Percentiles rank a stretch among this genome's conserved stretches.
These are phyloP conservation scores for Pseudomonodictys pantanalensis DNA, from an alignment of 495 filamentous ascomycete genomes.

Conservation along the genomic window DNA sequence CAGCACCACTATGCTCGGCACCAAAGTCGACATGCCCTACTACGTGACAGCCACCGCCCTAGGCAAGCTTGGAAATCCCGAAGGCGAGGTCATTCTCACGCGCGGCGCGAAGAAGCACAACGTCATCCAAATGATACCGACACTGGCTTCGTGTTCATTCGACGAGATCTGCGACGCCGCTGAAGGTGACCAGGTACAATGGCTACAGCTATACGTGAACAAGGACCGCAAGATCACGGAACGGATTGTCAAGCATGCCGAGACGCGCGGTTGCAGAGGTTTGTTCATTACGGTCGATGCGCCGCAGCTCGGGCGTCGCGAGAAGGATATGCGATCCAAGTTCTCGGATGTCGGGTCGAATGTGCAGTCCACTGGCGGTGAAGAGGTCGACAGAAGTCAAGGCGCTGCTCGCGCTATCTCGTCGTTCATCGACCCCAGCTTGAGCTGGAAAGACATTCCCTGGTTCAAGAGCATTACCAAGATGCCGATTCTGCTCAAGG, in stretches of 20 bases:
- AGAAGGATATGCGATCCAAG: slow-evolving; percentile 94
- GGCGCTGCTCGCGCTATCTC: slow-evolving; percentile 91
- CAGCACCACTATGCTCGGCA: slow-evolving; percentile 40
- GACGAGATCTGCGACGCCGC: slow-evolving; percentile 92
- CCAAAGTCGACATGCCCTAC: slow-evolving; percentile 72
- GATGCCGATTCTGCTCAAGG: slow-evolving; percentile 97
- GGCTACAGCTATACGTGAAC: slow-evolving; percentile 98
- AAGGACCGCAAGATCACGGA: slow-evolving; percentile 89
- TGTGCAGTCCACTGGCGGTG: slow-evolving; percentile 64
- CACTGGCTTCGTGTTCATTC: slow-evolving; percentile 94
- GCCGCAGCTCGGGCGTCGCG: slow-evolving; percentile 87
- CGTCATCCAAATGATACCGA: slow-evolving; percentile 95
- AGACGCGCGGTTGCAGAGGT: slow-evolving; percentile 87
- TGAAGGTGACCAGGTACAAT: slow-evolving; percentile 79
- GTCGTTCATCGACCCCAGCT: slow-evolving; percentile 87
- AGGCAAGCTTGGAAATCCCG: slow-evolving; percentile 83
- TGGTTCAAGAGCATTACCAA: slow-evolving; percentile 91
- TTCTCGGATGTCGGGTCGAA: slow-evolving; percentile 82
- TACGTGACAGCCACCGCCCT: slow-evolving; percentile 92
- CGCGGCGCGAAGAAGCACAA: slow-evolving; percentile 78
- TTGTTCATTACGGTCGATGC: slow-evolving; percentile 99
- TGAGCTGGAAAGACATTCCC: slow-evolving; percentile 91
- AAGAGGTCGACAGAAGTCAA: slow-evolving; percentile 75
- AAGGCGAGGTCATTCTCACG: slow-evolving; percentile 90
- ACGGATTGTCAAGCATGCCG: slow-evolving; percentile 86